Evolutionary conservation across 768 basidiomycete genomes (phyloP).

Genomic region (Porphyrellus cyaneotinctus): DNA sequence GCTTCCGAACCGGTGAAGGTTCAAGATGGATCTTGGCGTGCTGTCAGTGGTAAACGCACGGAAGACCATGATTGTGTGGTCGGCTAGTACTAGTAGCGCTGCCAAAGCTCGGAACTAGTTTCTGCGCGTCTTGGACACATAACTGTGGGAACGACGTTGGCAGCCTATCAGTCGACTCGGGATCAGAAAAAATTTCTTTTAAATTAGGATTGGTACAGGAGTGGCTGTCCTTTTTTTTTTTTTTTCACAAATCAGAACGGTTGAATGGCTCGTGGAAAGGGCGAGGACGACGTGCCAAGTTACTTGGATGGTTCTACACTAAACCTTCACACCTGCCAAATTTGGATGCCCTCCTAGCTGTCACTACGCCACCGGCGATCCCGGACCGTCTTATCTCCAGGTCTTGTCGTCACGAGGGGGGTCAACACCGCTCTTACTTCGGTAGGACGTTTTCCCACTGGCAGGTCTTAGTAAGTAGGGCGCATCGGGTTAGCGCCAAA

Average conservation of each 20-base stretch:
- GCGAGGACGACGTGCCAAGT: not conserved
- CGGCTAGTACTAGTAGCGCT: too few species aligned
- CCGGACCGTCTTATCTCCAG: not conserved
- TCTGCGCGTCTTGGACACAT: not conserved
- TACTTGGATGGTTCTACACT: too few species aligned
- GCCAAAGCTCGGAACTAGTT: not conserved
- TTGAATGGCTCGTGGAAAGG: not conserved
- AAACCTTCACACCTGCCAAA: slow-evolving; percentile 9
- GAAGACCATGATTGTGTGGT: not conserved
- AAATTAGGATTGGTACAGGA: not conserved
- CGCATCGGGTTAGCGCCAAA: not conserved
- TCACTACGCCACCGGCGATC: slow-evolving; percentile 3
- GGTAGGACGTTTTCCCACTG: not conserved
- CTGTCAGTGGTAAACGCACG: not conserved
- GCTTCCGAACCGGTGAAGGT: not conserved
- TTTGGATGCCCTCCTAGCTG: not conserved
- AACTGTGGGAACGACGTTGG: slow-evolving; percentile 1
- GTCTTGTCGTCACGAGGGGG: not conserved
- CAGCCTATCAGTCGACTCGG: not conserved
- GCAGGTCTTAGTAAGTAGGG: not conserved
- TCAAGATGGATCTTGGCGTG: not conserved
- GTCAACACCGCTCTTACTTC: too few species aligned
- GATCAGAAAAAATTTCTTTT: not conserved
- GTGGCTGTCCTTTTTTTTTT: not conserved
- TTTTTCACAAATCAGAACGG: not conserved